Percentiles rank a stretch among this genome's conserved stretches.
phyloP scores from a whole-genome alignment of 2,329 filamentous ascomycete species.

The Exserohilum rostratum region DNA sequence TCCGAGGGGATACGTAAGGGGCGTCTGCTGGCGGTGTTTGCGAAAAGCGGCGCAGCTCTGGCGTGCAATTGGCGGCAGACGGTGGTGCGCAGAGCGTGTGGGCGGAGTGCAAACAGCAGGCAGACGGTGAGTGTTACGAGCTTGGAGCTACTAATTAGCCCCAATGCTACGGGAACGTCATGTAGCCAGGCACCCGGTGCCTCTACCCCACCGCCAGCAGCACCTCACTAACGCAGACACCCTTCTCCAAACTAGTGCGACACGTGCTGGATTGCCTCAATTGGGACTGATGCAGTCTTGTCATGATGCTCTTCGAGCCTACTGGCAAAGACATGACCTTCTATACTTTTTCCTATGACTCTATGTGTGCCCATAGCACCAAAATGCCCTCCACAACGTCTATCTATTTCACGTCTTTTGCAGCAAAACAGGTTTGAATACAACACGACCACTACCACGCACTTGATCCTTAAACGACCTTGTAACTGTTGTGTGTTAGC shows the following conservation, averaged over 20 bases:
- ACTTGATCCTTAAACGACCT: conserved; percentile 20
- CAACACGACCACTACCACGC: background rate
- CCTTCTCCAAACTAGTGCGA: background rate
- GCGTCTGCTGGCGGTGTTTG: conserved; percentile 14
- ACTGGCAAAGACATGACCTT: background rate
- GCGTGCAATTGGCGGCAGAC: conserved; percentile 24
- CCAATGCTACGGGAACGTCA: conserved; percentile 13
- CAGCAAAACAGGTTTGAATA: background rate
- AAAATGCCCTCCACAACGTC: background rate
- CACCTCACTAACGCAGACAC: background rate
- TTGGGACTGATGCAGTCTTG: background rate
- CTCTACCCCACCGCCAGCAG: conserved; percentile 13
- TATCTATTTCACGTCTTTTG: background rate
- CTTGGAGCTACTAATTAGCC: conserved; percentile 11
- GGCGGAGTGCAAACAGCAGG: background rate
- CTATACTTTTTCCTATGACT: background rate
- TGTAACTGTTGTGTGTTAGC: conserved; percentile 40
- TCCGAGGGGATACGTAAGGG: background rate
- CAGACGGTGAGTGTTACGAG: background rate
- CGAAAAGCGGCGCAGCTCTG: conserved; percentile 22
- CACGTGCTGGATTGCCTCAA: background rate
- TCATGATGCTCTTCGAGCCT: background rate
- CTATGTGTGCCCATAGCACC: background rate
- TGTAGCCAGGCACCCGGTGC: conserved; percentile 17
- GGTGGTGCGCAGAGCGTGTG: conserved; percentile 5